Conservation (phyloP, 2,329 filamentous ascomycete species). For the Fusarium luffae region DNA sequence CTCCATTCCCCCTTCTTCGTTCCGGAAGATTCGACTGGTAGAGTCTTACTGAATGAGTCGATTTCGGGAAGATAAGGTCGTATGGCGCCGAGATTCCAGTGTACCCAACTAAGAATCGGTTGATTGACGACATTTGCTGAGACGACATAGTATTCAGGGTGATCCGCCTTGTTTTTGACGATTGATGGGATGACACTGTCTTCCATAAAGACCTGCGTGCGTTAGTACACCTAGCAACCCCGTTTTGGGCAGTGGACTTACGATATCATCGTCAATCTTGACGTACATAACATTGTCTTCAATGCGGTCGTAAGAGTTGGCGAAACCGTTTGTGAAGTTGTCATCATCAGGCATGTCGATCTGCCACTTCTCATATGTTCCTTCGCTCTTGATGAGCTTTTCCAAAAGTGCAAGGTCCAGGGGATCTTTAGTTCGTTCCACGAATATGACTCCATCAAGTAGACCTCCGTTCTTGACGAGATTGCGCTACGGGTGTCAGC, state of each 20-base stretch:
- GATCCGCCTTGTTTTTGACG: slow-evolving; percentile 61
- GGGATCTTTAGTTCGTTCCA: slow-evolving; percentile 54
- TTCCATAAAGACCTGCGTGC: slow-evolving; percentile 50
- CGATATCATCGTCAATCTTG: slow-evolving; percentile 54
- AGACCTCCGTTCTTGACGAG: slow-evolving; percentile 58
- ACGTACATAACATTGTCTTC: slow-evolving; percentile 59
- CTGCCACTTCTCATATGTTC: slow-evolving; percentile 53
- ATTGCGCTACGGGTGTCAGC: slow-evolving; percentile 51
- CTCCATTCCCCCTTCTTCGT: slow-evolving; percentile 50
- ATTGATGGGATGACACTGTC: slow-evolving; percentile 61
- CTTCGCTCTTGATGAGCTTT: slow-evolving; percentile 51
- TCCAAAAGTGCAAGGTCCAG: slow-evolving; percentile 55
- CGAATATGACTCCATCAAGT: slow-evolving; percentile 58
- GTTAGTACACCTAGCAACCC: neutral
- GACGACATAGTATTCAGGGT: slow-evolving; percentile 62
- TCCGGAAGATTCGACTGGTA: slow-evolving; percentile 41
- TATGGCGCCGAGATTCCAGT: slow-evolving; percentile 64
- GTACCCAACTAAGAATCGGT: slow-evolving; percentile 63
- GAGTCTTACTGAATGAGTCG: slow-evolving; percentile 33
- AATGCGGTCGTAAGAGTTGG: slow-evolving; percentile 56
- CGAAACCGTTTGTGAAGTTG: slow-evolving; percentile 49
- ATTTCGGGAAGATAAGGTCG: slow-evolving; percentile 65
- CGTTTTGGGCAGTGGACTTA: slow-evolving; percentile 38
- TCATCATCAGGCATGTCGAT: slow-evolving; percentile 49
- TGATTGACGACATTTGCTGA: slow-evolving; percentile 69